These are phyloP conservation scores for Coemansia sp. DNA, from an alignment of 192 early-diverging fungal species.

Conservation along the genomic window DNA sequence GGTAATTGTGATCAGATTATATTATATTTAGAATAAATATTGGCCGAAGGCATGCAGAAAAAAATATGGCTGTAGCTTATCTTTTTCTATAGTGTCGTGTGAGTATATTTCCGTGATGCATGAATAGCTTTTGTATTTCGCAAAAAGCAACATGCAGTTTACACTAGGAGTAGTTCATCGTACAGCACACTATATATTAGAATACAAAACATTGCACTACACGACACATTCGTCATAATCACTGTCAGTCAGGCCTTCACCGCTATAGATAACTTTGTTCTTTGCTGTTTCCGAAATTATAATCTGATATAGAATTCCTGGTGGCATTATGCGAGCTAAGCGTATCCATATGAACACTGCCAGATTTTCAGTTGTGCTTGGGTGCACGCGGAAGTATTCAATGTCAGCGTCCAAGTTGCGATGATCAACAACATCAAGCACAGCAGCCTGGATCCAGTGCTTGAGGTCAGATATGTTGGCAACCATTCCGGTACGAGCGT, in stretches of 20 bases:
- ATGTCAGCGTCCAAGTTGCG: slow-evolving; percentile 85
- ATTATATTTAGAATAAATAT: neutral
- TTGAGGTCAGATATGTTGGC: slow-evolving; percentile 81
- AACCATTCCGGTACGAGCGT: slow-evolving; percentile 85
- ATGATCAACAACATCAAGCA: slow-evolving; percentile 85
- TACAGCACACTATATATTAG: no score
- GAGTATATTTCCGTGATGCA: no score
- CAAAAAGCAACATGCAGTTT: slow-evolving; percentile 14
- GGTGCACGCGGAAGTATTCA: slow-evolving; percentile 62
- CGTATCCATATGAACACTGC: slow-evolving; percentile 82
- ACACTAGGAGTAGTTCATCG: no score
- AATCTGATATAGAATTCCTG: slow-evolving; percentile 37
- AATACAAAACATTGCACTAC: slow-evolving; percentile 4
- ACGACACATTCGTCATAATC: slow-evolving; percentile 30
- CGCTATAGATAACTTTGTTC: slow-evolving; percentile 44
- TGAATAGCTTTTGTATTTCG: no score
- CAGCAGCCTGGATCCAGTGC: slow-evolving; percentile 65
- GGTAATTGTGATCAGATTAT: neutral
- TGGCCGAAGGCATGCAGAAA: no score
- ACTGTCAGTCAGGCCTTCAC: slow-evolving; percentile 40
- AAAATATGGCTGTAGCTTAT: no score
- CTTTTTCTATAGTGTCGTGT: no score
- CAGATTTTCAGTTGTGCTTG: slow-evolving; percentile 87
- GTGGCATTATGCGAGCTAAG: slow-evolving; percentile 34
- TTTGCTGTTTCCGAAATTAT: slow-evolving; percentile 47